Conservation (phyloP, 768 basidiomycete genomes). For the Kondoa malvinella region DNA sequence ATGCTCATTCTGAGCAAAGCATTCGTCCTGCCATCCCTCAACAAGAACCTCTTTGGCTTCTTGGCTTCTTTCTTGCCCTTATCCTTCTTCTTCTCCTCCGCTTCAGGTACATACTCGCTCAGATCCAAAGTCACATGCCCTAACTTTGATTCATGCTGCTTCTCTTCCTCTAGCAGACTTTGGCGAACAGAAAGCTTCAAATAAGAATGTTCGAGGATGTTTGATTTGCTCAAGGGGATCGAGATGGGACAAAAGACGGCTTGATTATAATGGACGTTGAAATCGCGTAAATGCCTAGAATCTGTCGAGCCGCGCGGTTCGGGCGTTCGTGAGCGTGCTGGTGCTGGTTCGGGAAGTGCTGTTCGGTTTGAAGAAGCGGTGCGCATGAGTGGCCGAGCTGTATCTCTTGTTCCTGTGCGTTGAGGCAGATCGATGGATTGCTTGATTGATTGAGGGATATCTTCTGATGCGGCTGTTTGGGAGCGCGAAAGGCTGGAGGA, state of each 20-base stretch:
- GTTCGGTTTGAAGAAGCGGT: too few relatives aligned
- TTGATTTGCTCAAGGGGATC: slow-evolving; percentile 9
- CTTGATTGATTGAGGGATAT: too few relatives aligned
- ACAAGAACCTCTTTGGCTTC: slow-evolving; percentile 20
- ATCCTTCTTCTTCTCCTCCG: slow-evolving; percentile 7
- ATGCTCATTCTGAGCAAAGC: slow-evolving; percentile 24
- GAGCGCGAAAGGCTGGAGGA: too few relatives aligned
- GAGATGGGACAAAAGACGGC: slow-evolving; percentile 13
- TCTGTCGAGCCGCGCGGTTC: slow-evolving; percentile 10
- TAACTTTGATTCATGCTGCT: slow-evolving; percentile 8
- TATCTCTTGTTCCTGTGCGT: too few relatives aligned
- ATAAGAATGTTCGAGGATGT: slow-evolving; percentile 4
- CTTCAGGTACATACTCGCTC: slow-evolving; percentile 13
- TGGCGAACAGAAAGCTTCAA: slow-evolving; percentile 11
- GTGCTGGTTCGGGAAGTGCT: not conserved
- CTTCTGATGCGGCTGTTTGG: too few relatives aligned
- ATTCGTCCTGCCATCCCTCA: slow-evolving; percentile 25
- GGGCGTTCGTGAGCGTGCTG: not conserved
- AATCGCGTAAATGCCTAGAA: not conserved
- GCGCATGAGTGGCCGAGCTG: too few relatives aligned
- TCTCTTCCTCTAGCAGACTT: slow-evolving; percentile 1
- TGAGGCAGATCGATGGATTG: too few relatives aligned
- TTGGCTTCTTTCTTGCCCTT: slow-evolving; percentile 9
- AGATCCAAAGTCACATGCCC: not conserved
- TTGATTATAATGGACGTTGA: slow-evolving; percentile 9